Conservation (phyloP, 495 filamentous ascomycete genomes). For the Hypoxylon fragiforme region DNA sequence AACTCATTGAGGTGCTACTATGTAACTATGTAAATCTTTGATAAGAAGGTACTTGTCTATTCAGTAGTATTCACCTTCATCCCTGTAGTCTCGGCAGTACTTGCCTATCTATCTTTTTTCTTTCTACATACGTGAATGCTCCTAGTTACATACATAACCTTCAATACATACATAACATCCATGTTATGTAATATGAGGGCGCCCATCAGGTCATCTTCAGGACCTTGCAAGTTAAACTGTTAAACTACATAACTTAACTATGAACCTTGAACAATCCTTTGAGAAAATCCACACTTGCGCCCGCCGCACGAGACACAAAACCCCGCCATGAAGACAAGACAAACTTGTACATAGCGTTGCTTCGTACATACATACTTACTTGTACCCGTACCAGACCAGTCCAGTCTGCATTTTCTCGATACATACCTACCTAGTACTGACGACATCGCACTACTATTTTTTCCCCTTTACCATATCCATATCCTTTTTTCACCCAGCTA, state of each 20-base stretch:
- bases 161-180: not conserved
- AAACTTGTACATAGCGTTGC: constrained; percentile 14
- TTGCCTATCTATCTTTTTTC: too few relatives aligned
- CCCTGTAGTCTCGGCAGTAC: too few relatives aligned
- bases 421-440: too few relatives aligned
- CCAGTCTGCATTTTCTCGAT: constrained; percentile 14
- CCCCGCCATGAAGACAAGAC: constrained; percentile 31
- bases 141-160: not conserved
- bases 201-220: not conserved
- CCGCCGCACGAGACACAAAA: constrained; percentile 36
- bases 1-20: too few relatives aligned
- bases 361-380: not conserved
- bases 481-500: not conserved
- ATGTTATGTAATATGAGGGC: not conserved
- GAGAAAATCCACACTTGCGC: too few relatives aligned
- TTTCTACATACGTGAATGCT: not conserved
- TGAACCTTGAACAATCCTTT: too few relatives aligned
- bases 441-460: constrained; percentile 30
- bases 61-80: too few relatives aligned
- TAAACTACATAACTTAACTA: not conserved
- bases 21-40: too few relatives aligned
- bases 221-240: not conserved
- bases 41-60: too few relatives aligned
- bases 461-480: constrained; percentile 4
- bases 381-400: constrained; percentile 8